Evolutionary conservation across 1,284 basidiomycete genomes (phyloP).

Genomic region (Gomphus bonarii): DNA sequence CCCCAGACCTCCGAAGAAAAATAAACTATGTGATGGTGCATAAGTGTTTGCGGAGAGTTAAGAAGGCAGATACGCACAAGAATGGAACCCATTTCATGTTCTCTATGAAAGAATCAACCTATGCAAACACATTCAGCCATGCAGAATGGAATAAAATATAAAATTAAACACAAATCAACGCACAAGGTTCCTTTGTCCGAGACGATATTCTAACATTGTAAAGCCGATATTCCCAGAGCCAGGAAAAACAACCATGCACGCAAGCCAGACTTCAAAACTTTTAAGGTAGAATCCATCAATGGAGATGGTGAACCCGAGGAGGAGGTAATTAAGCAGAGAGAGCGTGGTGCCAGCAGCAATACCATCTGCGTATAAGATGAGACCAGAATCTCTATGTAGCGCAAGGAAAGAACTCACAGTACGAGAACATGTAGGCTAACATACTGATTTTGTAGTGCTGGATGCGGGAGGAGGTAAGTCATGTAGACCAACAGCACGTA

Average conservation of each 20-base stretch:
- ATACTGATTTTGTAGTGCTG: conserved; percentile 73
- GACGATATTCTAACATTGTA: conserved; percentile 65
- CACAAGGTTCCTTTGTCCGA: conserved; percentile 46
- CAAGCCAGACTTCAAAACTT: conserved; percentile 67
- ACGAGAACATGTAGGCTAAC: conserved; percentile 52
- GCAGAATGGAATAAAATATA: background rate
- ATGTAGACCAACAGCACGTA: background rate
- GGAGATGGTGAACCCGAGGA: conserved; percentile 56
- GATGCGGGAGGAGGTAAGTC: conserved; percentile 25
- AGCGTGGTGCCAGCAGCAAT: conserved; percentile 59
- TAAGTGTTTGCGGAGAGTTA: background rate
- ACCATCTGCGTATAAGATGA: conserved; percentile 38
- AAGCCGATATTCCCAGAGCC: conserved; percentile 62
- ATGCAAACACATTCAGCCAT: background rate
- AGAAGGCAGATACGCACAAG: conserved; percentile 44
- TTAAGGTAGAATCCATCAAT: conserved; percentile 64
- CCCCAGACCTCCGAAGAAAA: conserved; percentile 76
- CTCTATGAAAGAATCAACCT: conserved; percentile 41
- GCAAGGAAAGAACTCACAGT: conserved; percentile 13
- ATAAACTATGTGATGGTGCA: conserved; percentile 42
- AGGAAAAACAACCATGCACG: conserved; percentile 69
- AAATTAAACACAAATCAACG: background rate
- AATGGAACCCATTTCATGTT: conserved; percentile 72
- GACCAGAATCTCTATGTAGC: no score
- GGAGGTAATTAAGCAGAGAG: conserved; percentile 59